These are phyloP conservation scores for Moelleriella libera DNA, from an alignment of 2,329 filamentous ascomycete species.

Conservation along the genomic window DNA sequence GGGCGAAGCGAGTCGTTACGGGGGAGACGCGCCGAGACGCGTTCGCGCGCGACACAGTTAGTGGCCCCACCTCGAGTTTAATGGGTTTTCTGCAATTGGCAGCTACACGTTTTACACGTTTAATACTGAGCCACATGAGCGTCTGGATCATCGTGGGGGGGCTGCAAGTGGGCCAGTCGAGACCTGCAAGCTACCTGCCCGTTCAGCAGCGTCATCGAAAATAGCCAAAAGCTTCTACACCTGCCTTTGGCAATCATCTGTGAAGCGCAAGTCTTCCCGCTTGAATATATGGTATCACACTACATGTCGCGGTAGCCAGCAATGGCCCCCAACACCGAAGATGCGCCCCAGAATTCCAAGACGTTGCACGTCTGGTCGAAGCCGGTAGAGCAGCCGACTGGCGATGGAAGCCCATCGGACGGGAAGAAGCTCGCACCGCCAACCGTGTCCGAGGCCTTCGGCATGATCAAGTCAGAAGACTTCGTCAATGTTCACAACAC, in stretches of 20 bases:
- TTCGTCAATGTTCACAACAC: conserved; percentile 60
- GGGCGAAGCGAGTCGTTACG: conserved; percentile 1
- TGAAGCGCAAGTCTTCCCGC: not conserved
- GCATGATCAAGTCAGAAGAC: conserved; percentile 53
- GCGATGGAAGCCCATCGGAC: conserved; percentile 6
- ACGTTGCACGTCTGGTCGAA: conserved; percentile 22
- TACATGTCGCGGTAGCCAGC: conserved; percentile 15
- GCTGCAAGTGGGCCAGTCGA: not conserved
- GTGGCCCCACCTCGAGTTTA: conserved; percentile 14
- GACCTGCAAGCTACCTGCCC: not conserved
- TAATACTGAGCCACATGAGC: not conserved
- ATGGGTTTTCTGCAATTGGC: conserved; percentile 11
- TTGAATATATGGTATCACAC: conserved; percentile 3
- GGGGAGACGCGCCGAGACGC: conserved; percentile 19
- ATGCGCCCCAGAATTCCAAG: conserved; percentile 15
- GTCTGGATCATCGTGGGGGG: not conserved
- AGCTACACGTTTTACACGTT: conserved; percentile 7
- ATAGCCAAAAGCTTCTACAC: not conserved
- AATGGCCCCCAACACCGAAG: conserved; percentile 18
- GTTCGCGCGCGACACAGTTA: conserved; percentile 13
- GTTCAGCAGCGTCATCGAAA: not conserved
- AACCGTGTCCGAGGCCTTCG: conserved; percentile 44
- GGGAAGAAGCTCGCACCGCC: conserved; percentile 14
- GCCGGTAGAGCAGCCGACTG: conserved; percentile 13
- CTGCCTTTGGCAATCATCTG: too few species aligned